Conservation (phyloP, 2,329 filamentous ascomycete species). For the Fusarium virguliforme region DNA sequence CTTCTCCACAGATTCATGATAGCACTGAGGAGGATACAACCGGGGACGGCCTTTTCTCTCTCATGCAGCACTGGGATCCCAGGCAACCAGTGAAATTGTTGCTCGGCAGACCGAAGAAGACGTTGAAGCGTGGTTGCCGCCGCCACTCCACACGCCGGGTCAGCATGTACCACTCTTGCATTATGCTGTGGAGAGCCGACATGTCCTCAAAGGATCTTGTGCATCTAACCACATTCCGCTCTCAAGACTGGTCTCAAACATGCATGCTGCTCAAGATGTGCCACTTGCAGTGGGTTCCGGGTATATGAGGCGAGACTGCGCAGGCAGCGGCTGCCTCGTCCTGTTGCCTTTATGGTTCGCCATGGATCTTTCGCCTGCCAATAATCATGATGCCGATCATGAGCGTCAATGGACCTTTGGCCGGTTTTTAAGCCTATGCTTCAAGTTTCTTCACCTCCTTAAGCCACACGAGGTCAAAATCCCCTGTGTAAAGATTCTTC, state of each 20-base stretch:
- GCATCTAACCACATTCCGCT: background rate
- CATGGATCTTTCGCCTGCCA: no score
- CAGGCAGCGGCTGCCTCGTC: background rate
- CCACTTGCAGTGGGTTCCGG: background rate
- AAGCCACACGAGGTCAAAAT: background rate
- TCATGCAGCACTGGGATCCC: background rate
- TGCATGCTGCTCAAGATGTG: background rate
- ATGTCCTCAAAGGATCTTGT: background rate
- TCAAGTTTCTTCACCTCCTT: background rate
- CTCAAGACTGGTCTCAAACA: background rate
- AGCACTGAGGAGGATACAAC: background rate
- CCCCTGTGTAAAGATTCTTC: background rate
- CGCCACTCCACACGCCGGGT: background rate
- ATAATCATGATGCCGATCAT: background rate
- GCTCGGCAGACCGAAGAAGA: no score
- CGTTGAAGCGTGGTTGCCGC: no score
- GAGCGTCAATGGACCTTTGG: background rate
- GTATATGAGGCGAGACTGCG: background rate
- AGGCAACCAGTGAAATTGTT: no score
- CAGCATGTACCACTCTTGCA: background rate
- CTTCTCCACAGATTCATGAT: background rate
- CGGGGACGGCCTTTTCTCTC: background rate
- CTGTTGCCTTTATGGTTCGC: background rate
- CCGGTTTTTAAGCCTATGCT: background rate
- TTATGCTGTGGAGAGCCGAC: background rate